A percentile compares a stretch with the other conserved stretches of the same genome.
These are phyloP conservation scores for Tetradesmus obliquus DNA, from an alignment of 139 green algal genomes.

Conservation along the genomic window DNA sequence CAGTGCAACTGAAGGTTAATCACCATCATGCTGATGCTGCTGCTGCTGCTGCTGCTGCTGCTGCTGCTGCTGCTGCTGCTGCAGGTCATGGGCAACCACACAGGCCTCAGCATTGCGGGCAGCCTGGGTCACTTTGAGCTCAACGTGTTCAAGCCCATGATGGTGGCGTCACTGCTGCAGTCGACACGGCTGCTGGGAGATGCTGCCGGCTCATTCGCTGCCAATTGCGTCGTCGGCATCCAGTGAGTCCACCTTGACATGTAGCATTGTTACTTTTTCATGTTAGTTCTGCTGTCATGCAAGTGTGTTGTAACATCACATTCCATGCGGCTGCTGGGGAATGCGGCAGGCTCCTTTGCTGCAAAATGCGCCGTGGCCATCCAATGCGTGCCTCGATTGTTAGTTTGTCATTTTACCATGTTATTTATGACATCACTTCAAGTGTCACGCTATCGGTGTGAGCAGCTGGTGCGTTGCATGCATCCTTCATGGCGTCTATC, in stretches of 20 bases:
- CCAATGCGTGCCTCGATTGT: no score
- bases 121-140: conserved; percentile 94
- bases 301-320: no score
- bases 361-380: no score
- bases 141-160: conserved; percentile 97
- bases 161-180: conserved; percentile 59
- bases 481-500: not conserved
- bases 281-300: no score
- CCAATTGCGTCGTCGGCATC: conserved; percentile 87
- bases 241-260: conserved; percentile 41
- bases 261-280: no score
- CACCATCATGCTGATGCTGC: conserved; percentile 14
- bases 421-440: no score
- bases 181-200: conserved; percentile 82
- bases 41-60: conserved; percentile 68
- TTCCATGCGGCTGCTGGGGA: no score
- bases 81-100: conserved; percentile 95
- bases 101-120: conserved; percentile 82
- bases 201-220: conserved; percentile 80
- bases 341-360: no score
- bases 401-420: no score
- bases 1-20: no score
- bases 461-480: no score
- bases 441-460: no score
- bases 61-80: not conserved